These are phyloP conservation scores for Smallanthus sonchifolius DNA, from an alignment of 129 eudicot genomes.

Conservation along the genomic window DNA sequence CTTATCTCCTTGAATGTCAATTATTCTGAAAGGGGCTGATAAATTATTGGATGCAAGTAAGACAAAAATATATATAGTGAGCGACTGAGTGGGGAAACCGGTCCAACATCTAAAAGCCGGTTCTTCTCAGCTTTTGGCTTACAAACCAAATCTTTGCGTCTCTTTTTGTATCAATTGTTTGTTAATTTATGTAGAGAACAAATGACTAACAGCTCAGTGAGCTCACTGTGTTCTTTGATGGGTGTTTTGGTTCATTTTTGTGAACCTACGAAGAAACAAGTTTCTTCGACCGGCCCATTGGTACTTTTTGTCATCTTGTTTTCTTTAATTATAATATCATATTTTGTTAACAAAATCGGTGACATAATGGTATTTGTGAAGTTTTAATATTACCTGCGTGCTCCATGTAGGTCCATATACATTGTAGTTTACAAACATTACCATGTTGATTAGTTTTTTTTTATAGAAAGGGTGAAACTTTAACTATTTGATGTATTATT, in stretches of 20 bases:
- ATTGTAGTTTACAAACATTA: conserved; percentile 7
- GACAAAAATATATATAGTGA: background rate
- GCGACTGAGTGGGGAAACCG: conserved; percentile 21
- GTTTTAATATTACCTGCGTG: background rate
- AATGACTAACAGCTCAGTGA: conserved; percentile 31
- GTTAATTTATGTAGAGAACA: conserved; percentile 19
- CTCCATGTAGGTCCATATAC: conserved; percentile 11
- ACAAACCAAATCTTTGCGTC: conserved; percentile 33
- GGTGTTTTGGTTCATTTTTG: conserved; percentile 17
- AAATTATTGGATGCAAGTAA: background rate
- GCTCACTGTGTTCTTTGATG: conserved; percentile 19
- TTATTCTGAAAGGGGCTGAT: background rate
- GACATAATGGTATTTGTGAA: background rate
- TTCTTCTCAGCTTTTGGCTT: conserved; percentile 30
- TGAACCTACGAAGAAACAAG: conserved; percentile 29
- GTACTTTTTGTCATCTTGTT: conserved; percentile 7
- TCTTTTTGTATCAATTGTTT: conserved; percentile 13
- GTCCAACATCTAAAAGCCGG: conserved; percentile 37
- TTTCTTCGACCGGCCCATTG: conserved; percentile 9
- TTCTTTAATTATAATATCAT: conserved; percentile 10
- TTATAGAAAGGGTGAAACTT: background rate
- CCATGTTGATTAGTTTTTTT: conserved; percentile 19
- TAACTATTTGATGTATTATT: background rate
- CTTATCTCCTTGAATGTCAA: background rate
- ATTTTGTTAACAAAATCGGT: background rate